phyloP scores from a whole-genome alignment of 768 basidiomycete genomes.

The Kwoniella sp. region DNA sequence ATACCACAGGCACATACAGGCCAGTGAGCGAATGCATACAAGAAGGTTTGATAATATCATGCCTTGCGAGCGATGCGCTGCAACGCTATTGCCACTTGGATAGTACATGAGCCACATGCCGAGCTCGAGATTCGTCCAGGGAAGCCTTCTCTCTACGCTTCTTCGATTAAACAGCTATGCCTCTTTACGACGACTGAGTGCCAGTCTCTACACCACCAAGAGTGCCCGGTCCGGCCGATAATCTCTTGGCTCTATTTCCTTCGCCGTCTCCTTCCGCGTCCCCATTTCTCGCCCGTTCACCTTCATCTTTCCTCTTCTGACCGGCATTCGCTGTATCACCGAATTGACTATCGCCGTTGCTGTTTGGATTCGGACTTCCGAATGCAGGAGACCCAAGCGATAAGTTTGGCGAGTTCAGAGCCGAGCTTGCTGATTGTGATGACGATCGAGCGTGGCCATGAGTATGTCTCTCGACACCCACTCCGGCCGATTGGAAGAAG shows the following conservation, averaged over 20 bases:
- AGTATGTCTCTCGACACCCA: constrained; percentile 7
- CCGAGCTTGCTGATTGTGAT: constrained; percentile 9
- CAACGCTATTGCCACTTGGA: neutral
- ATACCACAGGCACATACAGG: constrained; percentile 3
- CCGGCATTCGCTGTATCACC: constrained; percentile 10
- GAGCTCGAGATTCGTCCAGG: no score
- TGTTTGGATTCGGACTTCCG: neutral
- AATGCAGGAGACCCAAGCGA: neutral
- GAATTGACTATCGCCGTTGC: neutral
- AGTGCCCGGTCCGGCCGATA: constrained; percentile 30
- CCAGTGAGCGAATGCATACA: constrained; percentile 3
- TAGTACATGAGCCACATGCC: no score
- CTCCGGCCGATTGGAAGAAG: constrained; percentile 41
- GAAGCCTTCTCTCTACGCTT: no score
- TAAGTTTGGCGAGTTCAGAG: neutral
- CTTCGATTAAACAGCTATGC: no score
- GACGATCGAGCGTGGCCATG: constrained; percentile 8
- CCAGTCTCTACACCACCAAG: neutral
- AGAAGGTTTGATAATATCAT: neutral
- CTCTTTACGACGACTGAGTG: no score
- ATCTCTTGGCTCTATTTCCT: constrained; percentile 25
- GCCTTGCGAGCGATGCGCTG: neutral
- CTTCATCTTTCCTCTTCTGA: constrained; percentile 22
- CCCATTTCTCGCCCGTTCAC: constrained; percentile 12
- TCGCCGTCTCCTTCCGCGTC: constrained; percentile 2